A percentile compares a stretch with the other conserved stretches of the same genome.
These are phyloP conservation scores for Saccharomyces hybrid DNA, from an alignment of 1,139 yeast species.

Conservation along the genomic window DNA sequence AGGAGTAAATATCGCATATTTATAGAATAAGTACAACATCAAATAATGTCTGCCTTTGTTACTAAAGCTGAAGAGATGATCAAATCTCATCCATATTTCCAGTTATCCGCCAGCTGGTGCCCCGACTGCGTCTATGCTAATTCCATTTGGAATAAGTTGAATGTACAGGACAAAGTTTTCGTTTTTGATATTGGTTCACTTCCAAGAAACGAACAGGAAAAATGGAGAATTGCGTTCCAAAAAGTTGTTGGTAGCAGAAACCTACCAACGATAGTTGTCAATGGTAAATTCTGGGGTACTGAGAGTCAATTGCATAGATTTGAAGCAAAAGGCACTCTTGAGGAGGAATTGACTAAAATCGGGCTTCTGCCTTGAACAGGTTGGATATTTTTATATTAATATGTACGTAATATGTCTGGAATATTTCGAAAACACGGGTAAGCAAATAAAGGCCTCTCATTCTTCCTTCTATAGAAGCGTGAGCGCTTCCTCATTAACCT, in stretches of 20 bases:
- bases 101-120: constrained; percentile 69
- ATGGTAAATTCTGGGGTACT: constrained; percentile 56
- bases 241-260: constrained; percentile 57
- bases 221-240: constrained; percentile 54
- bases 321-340: constrained; percentile 40
- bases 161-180: constrained; percentile 43
- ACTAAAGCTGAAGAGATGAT: constrained; percentile 43
- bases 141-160: constrained; percentile 45
- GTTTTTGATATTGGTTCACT: constrained; percentile 56
- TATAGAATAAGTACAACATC: neutral
- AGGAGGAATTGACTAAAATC: constrained; percentile 37
- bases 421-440: neutral
- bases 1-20: neutral
- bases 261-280: constrained; percentile 63
- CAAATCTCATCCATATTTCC: constrained; percentile 41
- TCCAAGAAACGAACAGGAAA: constrained; percentile 43
- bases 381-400: neutral
- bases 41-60: constrained; percentile 19
- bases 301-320: constrained; percentile 45
- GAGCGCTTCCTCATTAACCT: neutral
- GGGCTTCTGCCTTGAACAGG: constrained; percentile 30
- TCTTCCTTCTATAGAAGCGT: neutral
- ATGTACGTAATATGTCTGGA: neutral
- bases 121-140: constrained; percentile 66
- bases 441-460: neutral